Base-by-base conservation (phyloP, 768 basidiomycete species). In the Coprinopsis sp. region DNA sequence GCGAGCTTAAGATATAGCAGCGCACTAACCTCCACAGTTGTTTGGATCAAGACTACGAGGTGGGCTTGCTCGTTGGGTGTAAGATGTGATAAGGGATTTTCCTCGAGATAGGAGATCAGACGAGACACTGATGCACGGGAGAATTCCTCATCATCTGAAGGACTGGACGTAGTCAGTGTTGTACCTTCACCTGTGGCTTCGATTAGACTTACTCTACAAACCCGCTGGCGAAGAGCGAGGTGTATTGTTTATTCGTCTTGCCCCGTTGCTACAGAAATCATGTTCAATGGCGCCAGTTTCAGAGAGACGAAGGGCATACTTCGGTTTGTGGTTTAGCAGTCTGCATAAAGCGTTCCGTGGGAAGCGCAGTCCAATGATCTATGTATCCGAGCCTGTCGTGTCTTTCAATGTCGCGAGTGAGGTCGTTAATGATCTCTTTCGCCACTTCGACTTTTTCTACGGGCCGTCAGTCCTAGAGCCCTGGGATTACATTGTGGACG, bases 391-490 rank as follows among this genome's bases (percentile, higher is more conserved):
- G 47, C 30, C 56, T 44, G 40, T 59, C 44, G 33, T 62, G 34
- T 36, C 53, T 28, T 62, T 63, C 36, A 54, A 72, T 46, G 47
- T 68, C 65, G 31, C 67, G 68, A 6, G 77, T 75, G 10, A 98
- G 76, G 42, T 81, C 80, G 16, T 81, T 63, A 33, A 95, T 81
- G 51, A 92, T 82, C 27, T 79, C 77, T 55, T 94, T 91, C 34
- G 95, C 93, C 6, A 92, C 62, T 47, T 88, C 87, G 30, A 89
- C 62, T 63, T 95, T 95, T 30, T 83, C 92, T 94, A 29, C 6
- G 33, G 27, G 39, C 44, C 13, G 50, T 30, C 28, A 33, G 28
- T 30, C 33, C 22, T 29, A 36, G 37, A 33, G 27, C 11, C n/a
- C 33, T 30, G 13, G 18, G 37, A 11, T 43, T 30, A 38, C 28